Percentiles rank a stretch among this genome's conserved stretches.
Evolutionary conservation across 2,329 filamentous ascomycete genomes (phyloP).

Genomic region (Talaromyces marneffei): DNA sequence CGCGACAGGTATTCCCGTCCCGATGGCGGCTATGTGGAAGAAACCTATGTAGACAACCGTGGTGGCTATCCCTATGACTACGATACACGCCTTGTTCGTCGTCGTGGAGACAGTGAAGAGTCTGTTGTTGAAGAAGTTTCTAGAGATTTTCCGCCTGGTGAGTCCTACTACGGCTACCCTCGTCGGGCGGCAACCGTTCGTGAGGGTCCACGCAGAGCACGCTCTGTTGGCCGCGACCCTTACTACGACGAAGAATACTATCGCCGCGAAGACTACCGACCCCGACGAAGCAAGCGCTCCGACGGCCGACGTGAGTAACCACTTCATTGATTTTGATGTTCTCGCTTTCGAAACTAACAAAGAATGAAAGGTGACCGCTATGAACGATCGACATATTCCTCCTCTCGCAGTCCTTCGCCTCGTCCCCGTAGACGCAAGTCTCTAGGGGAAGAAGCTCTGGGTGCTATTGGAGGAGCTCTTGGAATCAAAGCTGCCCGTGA

Average conservation of each 20-base stretch:
- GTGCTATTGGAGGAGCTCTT: constrained; percentile 48
- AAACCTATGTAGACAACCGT: constrained; percentile 26
- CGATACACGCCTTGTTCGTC: constrained; percentile 19
- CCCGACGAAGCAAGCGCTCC: constrained; percentile 39
- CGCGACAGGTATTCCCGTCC: constrained; percentile 30
- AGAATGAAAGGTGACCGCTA: constrained; percentile 25
- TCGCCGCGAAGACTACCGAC: constrained; percentile 37
- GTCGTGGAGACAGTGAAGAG: constrained; percentile 62
- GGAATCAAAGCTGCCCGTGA: constrained; percentile 47
- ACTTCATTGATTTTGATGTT: not conserved
- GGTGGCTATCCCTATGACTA: constrained; percentile 14
- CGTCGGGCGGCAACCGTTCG: constrained; percentile 27
- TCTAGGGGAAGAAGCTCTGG: constrained; percentile 46
- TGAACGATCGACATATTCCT: constrained; percentile 28
- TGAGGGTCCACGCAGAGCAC: constrained; percentile 33
- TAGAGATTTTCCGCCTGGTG: constrained; percentile 75
- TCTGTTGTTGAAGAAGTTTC: constrained; percentile 70
- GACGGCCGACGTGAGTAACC: constrained; percentile 37
- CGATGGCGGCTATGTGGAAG: constrained; percentile 20
- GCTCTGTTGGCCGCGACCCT: constrained; percentile 30
- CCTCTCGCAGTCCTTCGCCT: constrained; percentile 37
- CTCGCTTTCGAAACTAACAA: not conserved
- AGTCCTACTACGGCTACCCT: constrained; percentile 32
- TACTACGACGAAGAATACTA: constrained; percentile 31
- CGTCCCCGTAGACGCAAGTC: constrained; percentile 41